Base-by-base conservation (phyloP, 73 alveolate species). In the Paramecium octaurelia region DNA sequence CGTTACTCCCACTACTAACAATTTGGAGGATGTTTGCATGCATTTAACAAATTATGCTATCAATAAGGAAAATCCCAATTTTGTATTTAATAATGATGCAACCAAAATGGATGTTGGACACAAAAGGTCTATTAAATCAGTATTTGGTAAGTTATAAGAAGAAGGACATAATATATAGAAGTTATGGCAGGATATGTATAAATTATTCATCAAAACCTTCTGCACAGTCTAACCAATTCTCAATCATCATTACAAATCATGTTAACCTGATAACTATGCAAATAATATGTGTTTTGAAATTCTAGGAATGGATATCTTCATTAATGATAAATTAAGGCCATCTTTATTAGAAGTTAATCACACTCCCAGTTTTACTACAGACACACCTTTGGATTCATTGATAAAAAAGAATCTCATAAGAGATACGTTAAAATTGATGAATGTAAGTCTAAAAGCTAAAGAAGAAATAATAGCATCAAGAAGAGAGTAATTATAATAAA, bases 21-120 rank as follows among this genome's bases (percentile, higher is more conserved):
- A 96, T 86, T 24, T 93, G 21, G 94, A 87, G 36, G 94, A 95
- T 92, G 84, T 90, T n/a, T 97, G 89, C 80, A 95, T 97, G 85
- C 99, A 97, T 92, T 92, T 97, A 80, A 97, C 99, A 20, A 97
- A 97, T 94, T 97, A 96, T 95, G 97, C 99, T 7, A 96, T 96
- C 27, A 94, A 96, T 86, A 96, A 96, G 86, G 92, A 95, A 44
- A 93, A 90, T 93, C 94, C 94, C 6, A 95, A 94, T 14, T 95
- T 93, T 86, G 59, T 70, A 20, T 85, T 87, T 31, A 95, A 95
- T 58, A 85, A 88, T 68, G 95, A 95, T 73, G 96, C 92, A 16
- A 91, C 92, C 6, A 58, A 58, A 27, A 95, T 92, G 94, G 96
- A 95, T 69, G 94, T 94, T n/a, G 98, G 98, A 1, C 94, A 93